These are phyloP conservation scores for Physaria fendleri DNA, from an alignment of 345 rosid species.

Conservation along the genomic window DNA sequence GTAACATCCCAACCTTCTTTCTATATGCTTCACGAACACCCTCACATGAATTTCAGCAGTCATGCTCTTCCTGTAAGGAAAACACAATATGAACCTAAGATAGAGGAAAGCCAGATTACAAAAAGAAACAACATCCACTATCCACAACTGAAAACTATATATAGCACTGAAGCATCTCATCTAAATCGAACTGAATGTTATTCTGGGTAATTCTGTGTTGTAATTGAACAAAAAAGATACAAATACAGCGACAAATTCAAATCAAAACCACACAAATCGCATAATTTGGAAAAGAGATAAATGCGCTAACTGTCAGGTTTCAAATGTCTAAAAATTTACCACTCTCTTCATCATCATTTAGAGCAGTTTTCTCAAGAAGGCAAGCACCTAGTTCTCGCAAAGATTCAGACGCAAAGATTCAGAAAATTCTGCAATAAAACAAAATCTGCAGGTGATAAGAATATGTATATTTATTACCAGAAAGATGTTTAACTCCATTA, in stretches of 20 bases:
- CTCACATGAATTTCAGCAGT: conserved; percentile 84
- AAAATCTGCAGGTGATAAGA: conserved; percentile 28
- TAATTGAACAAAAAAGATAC: too few species aligned
- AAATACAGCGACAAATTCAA: too few species aligned
- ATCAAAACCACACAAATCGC: too few species aligned
- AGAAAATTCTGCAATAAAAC: conserved; percentile 73
- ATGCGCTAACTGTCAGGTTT: neutral
- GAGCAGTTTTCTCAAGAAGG: conserved; percentile 69
- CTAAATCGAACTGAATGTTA: too few species aligned
- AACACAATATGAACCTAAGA: neutral
- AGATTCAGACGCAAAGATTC: too few species aligned
- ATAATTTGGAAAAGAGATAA: neutral
- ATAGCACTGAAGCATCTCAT: too few species aligned
- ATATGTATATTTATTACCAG: conserved; percentile 17
- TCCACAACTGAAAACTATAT: neutral
- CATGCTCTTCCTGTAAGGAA: conserved; percentile 73
- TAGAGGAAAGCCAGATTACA: neutral
- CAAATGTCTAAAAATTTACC: conserved; percentile 38
- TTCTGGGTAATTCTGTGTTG: too few species aligned
- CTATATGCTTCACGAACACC: conserved; percentile 94
- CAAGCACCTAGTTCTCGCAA: conserved; percentile 84
- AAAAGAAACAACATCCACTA: neutral
- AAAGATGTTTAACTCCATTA: conserved; percentile 10
- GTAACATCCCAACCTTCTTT: conserved; percentile 88
- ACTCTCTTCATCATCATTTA: conserved; percentile 80